Base-by-base conservation (phyloP, 768 basidiomycete genomes). In the Leccinum broughii region DNA sequence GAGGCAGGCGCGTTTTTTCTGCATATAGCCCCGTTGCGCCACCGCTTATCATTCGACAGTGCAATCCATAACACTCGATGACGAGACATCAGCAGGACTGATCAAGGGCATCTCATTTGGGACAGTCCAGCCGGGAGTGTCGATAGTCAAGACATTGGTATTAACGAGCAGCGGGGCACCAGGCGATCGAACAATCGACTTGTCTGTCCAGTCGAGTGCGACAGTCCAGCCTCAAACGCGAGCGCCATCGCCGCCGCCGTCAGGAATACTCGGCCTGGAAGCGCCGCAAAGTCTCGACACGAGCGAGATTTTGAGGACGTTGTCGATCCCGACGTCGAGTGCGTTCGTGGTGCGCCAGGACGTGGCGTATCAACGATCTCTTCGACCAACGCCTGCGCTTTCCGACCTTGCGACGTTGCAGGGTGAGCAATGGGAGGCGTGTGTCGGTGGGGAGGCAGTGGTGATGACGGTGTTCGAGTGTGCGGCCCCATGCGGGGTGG, bases 101-200 rank as follows among this genome's bases (percentile, higher is more conserved):
- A 84, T 95, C 75, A 90, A 90, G 68, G 89, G 86, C 20, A 74
- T 94, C 49, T 70, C 78, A 6, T 82, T 93, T 58, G 93, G 93
- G 14, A 69, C 74, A 2, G 71, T 96, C 20, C 64, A 77, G 1
- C 85, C 90, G 0, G 87, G 88, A 2, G 79, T 77, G 1, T 83
- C 77, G 37, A 77, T 77, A 3, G 64, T 79, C 52, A 92, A 89
- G 71, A 87, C 85, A 9, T 69, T 98, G 39, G 77, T 81, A 65
- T 77, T 96, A 37, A 73, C 78, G 44, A 86, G 82, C 64, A 77
- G 80, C 0, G 88, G 92, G 14, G 82, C 81, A 1, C 76, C 83
- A 1, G 92, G 90, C 2, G 84, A 90, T 55, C 83, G 93, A 49
- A 80, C 85, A 49, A 72, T 97, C 56, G 95, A 97, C 68, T 77